Evolutionary conservation across 1,139 yeast genomes (phyloP).

Genomic region (Suhomyces coccinellae): DNA sequence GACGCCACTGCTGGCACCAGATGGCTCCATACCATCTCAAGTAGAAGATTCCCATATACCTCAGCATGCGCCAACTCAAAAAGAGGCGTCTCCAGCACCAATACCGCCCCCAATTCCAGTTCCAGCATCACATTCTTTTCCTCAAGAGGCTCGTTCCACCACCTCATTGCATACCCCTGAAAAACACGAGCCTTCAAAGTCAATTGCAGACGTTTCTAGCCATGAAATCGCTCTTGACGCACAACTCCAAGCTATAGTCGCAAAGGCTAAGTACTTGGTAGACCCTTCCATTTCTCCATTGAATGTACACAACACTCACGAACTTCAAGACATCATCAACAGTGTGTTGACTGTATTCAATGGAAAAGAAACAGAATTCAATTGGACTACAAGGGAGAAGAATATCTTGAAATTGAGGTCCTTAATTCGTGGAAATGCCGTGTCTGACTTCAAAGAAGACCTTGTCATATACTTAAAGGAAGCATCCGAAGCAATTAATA

Average conservation of each 20-base stretch:
- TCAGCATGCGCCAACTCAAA: too few relatives aligned
- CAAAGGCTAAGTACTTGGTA: constrained; percentile 24
- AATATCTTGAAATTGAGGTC: constrained; percentile 57
- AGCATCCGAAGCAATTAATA: constrained; percentile 62
- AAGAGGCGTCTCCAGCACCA: too few relatives aligned
- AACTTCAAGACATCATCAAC: constrained; percentile 20
- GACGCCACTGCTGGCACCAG: too few relatives aligned
- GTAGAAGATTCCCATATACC: too few relatives aligned
- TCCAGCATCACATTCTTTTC: too few relatives aligned
- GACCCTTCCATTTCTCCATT: constrained; percentile 26
- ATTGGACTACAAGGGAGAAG: constrained; percentile 79
- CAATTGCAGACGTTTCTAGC: background rate
- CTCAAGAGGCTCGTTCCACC: background rate
- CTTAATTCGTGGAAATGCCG: constrained; percentile 58
- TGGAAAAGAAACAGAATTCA: constrained; percentile 85
- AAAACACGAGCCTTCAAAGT: background rate
- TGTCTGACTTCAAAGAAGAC: constrained; percentile 39
- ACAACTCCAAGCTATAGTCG: constrained; percentile 12
- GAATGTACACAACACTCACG: constrained; percentile 19
- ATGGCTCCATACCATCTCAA: too few relatives aligned
- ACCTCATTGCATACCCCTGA: background rate
- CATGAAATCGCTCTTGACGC: constrained; percentile 2
- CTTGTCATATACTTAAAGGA: constrained; percentile 44
- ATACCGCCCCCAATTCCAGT: too few relatives aligned
- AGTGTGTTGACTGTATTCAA: constrained; percentile 45